Evolutionary conservation across 2,329 filamentous ascomycete genomes (phyloP).

Genomic region (Massarina eburnea): DNA sequence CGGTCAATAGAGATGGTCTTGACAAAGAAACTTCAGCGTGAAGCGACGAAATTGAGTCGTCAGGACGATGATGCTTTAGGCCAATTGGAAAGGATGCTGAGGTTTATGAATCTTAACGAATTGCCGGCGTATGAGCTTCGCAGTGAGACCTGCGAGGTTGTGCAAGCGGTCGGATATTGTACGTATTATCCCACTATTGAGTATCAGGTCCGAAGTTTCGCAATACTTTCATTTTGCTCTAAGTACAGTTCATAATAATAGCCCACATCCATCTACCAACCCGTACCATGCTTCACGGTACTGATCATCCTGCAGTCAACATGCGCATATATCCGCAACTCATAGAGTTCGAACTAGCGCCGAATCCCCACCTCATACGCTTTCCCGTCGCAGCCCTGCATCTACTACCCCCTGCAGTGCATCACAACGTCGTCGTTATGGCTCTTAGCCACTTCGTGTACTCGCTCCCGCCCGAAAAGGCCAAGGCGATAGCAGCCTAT

Average conservation of each 20-base stretch:
- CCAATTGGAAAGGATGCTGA: conserved; percentile 16
- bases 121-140: conserved; percentile 24
- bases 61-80: conserved; percentile 5
- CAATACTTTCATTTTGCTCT: no score
- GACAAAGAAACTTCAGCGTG: conserved; percentile 7
- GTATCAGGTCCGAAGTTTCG: no score
- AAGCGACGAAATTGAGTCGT: conserved; percentile 18
- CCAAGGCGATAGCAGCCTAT: conserved; percentile 8
- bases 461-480: conserved; percentile 13
- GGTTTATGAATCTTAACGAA: conserved; percentile 18
- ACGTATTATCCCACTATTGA: conserved; percentile 9
- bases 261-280: no score
- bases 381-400: conserved; percentile 30
- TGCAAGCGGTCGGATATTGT: conserved; percentile 38
- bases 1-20: conserved; percentile 13
- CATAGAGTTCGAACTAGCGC: conserved; percentile 18
- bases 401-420: conserved; percentile 30
- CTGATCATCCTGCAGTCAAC: conserved; percentile 21
- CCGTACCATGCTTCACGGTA: background rate
- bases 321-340: conserved; percentile 22
- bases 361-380: conserved; percentile 27
- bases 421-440: conserved; percentile 31
- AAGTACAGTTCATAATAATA: no score
- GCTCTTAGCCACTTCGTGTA: conserved; percentile 29
- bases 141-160: conserved; percentile 29